Base-by-base conservation (phyloP, 352 stramenopile species). In the Phytophthora meadii region DNA sequence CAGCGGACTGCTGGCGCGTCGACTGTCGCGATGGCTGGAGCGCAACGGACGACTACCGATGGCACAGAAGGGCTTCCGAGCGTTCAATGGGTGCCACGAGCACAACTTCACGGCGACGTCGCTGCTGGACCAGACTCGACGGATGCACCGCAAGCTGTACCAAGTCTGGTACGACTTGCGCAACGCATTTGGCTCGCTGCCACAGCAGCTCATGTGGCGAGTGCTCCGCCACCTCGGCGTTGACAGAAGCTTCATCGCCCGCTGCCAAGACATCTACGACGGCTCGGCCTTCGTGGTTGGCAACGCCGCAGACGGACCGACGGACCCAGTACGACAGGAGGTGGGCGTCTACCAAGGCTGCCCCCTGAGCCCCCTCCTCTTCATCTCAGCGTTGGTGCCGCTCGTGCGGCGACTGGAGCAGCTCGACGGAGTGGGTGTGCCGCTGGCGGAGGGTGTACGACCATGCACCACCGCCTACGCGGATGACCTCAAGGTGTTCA, bases 401-500 rank as follows among this genome's bases (percentile, higher is more conserved):
- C 17, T 37, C 24, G 24, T 5, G 9, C 39, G 40, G 4, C 37
- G 39, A 0, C 42, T 70, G 1, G 28, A 70, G 30, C 4, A 12
- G 7, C 49, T 70, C 1, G 40, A 44, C 6, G 25, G 5, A 1
- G 49, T 57, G 3, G 40, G 53, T 5, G 53, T 61, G 39, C n/a
- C 41, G 27, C 4, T 61, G 27, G 45, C 42, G 1, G 27, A 14
- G 5, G 41, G 24, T 10, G 36, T 56, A 39, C 7, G 54, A 54
- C 28, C 30, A 11, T 37, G 60, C 25, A 32, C 4, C 8, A 46
- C 56, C 10, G 56, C 61, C 3, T 71, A 72, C 40, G 68, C 45
- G 0, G 60, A 73, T 45, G 62, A 76, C 52, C 24, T 72, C 7
- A 72, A 67, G 53, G 41, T 76, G 5, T 76, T 68, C 62, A 61